Conservation (phyloP, 495 filamentous ascomycete species). For the Cercophora samala region DNA sequence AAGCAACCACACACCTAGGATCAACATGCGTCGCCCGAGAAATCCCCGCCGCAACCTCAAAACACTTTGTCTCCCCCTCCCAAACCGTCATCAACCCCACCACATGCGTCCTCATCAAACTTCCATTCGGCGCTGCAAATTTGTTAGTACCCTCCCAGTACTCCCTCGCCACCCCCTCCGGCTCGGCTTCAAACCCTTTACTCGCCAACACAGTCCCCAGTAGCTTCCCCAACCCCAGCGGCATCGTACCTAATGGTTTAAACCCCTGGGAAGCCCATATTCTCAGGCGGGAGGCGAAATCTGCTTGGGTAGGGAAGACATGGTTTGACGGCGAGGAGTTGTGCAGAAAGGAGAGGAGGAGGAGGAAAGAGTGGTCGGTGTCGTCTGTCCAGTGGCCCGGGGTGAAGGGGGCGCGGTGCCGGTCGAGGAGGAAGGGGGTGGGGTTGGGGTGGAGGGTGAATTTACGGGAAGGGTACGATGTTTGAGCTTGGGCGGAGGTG, state of each 20-base stretch:
- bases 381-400: constrained; percentile 50
- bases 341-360: constrained; percentile 44
- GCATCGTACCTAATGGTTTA: constrained; percentile 38
- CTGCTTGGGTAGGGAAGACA: constrained; percentile 23
- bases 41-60: constrained; percentile 28
- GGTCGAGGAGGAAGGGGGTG: constrained; percentile 36
- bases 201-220: constrained; percentile 35
- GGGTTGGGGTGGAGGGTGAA: constrained; percentile 33
- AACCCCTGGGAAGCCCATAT: constrained; percentile 44
- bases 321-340: constrained; percentile 13
- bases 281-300: constrained; percentile 40
- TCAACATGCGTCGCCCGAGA: constrained; percentile 44
- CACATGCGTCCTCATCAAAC: constrained; percentile 47
- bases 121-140: constrained; percentile 46
- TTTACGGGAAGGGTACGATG: constrained; percentile 32
- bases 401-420: constrained; percentile 37
- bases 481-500: constrained; percentile 25
- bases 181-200: constrained; percentile 31
- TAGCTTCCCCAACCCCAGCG: constrained; percentile 42
- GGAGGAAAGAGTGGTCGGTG: constrained; percentile 47
- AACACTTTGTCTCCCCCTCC: constrained; percentile 32
- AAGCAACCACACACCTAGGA: constrained; percentile 45
- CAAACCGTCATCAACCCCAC: constrained; percentile 42
- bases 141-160: constrained; percentile 35
- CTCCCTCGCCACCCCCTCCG: constrained; percentile 30